Base-by-base conservation (phyloP, 805 yeast genomes). In the Nakazawaea populi region DNA sequence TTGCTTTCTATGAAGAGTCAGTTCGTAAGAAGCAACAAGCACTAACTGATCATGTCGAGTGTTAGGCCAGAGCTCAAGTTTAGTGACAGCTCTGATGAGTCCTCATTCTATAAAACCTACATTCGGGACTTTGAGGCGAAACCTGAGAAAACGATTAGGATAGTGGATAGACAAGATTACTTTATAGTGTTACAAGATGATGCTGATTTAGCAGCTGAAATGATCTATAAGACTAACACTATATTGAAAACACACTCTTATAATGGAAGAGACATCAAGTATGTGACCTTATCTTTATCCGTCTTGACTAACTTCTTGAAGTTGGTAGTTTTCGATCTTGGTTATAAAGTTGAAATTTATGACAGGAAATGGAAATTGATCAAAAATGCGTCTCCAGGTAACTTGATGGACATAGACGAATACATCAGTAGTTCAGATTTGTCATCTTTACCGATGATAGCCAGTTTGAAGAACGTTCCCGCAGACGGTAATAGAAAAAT, bases 341-440 rank as follows among this genome's bases (percentile, higher is more conserved):
- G 90, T 14, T 76, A 76, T 60, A 89, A 89, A 63, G 78, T 94
- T 14, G 96, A 91, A 61, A 77, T 94, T 14, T 92, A 87, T 63
- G 83, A 82, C 57, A 80, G 75, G 61, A 69, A 66, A 54, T 92
- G 96, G 79, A 73, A 66, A 46, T 69, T 77, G 48, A 57, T 70
- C 55, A 77, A 72, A 52, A 68, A 74, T 42, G 97, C 96, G 0
- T 85, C 96, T 1, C 97, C 98, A 0, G 99, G 99, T 5, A 91
- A 94, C 65, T 69, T 91, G 46, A 87, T 84, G 52, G 82, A 75
- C 42, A 79, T 87, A 44, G 96, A 88, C 56, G 90, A 86, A 35
- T 68, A 89, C 67, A 72, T 89, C 55, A 69, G 69, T 48, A 63
- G 71, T 3, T 70, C 77, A 2, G 69, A 71, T 12, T 48, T 64